Conservation (phyloP, 2,329 filamentous ascomycete genomes). For the Ceratocystis ficicola region DNA sequence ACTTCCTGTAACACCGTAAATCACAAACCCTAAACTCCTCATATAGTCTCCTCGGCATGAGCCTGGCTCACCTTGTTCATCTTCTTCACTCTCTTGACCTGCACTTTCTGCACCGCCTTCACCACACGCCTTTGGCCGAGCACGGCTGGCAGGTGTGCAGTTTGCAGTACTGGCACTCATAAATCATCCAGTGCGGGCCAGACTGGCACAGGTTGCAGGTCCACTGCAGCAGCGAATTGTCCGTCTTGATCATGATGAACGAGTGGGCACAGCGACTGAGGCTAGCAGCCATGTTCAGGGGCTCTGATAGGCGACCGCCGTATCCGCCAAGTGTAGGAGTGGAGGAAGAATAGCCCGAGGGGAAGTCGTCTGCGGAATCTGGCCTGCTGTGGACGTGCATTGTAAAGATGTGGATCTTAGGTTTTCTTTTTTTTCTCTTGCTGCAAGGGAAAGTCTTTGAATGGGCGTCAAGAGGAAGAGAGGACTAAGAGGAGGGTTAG, state of each 20-base stretch:
- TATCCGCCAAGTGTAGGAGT: background rate
- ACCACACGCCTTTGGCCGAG: constrained; percentile 13
- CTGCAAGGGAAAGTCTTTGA: constrained; percentile 7
- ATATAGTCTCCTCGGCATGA: too few species aligned
- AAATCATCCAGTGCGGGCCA: constrained; percentile 56
- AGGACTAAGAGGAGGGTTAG: background rate
- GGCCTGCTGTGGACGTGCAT: constrained; percentile 9
- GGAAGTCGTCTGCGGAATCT: background rate
- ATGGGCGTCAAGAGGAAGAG: background rate
- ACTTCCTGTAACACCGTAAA: too few species aligned
- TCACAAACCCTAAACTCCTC: too few species aligned
- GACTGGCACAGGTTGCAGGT: constrained; percentile 51
- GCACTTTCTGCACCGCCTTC: background rate
- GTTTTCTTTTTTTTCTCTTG: constrained; percentile 5
- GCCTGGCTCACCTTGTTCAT: too few species aligned
- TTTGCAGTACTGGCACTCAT: constrained; percentile 57
- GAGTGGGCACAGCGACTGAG: constrained; percentile 43
- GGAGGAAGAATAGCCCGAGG: background rate
- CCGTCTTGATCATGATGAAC: constrained; percentile 55
- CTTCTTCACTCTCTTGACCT: too few species aligned
- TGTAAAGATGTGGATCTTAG: background rate
- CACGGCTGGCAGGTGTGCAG: constrained; percentile 52
- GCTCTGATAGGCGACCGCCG: constrained; percentile 3
- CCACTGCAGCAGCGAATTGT: constrained; percentile 54
- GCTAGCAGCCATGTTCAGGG: constrained; percentile 17